Evolutionary conservation across 1,284 basidiomycete species (phyloP), one percentile per base, ranked within the genome.

Genomic region (Hymenochaete sp.): DNA sequence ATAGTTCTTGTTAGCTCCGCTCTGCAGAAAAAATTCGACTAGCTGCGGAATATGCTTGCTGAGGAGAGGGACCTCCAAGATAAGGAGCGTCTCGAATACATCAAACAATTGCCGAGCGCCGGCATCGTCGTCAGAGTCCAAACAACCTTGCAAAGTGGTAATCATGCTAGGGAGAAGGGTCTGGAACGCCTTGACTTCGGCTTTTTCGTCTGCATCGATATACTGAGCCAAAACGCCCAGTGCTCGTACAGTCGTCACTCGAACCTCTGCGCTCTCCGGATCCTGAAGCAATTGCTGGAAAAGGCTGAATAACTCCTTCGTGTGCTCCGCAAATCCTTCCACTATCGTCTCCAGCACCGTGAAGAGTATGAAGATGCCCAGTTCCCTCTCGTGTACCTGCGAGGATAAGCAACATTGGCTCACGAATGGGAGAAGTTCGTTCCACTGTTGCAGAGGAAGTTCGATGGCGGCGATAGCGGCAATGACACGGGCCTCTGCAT

Each of bases 181-280:
- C 73, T 98, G 96, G 75, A 95, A 95, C 9, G 85, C 72, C 71
- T 90, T 86, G 49, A 98, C 81, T 54, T 93, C 87, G 35, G 68
- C 69, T 66, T 93, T 93, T 60, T 97, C 90, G 47, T 91, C 90
- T 22, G 72, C 59, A 54, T 93, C 90, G 50, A 98, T 84, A 65
- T 93, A 97, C 63, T 95, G 91, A 16, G 93, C 91, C 40, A 99
- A 79, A 54, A 91, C 84, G 52, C 93, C 93, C 41, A 98, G 71
- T 25, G 90, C 83, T 55, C 92, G 74, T 47, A 93, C 82, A 28
- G 93, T 91, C 36, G 90, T 97, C 49, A 98, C 82, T 47, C 93
- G 77, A 50, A 98, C 92, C 56, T 93, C 90, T 38, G 86, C 70
- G 53, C 86, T 93, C 62, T 95, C 89, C 4, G 89, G 81, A 66